phyloP scores from a whole-genome alignment of 2,329 filamentous ascomycete genomes.

The Penicillium thymicola region DNA sequence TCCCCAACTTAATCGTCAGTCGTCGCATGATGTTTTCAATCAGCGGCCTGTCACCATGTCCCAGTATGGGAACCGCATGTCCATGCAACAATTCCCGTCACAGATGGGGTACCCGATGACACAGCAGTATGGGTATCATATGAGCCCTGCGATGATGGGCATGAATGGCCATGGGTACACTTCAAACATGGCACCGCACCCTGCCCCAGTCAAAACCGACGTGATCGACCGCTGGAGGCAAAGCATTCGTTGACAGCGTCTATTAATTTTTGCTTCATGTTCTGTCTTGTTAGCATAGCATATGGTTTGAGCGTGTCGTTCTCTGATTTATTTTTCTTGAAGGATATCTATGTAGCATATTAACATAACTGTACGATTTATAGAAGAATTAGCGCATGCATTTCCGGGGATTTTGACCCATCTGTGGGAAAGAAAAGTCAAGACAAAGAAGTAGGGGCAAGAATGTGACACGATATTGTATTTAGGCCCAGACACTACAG shows the following conservation, averaged over 20 bases:
- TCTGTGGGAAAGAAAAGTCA: not conserved
- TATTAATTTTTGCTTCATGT: conserved; percentile 3
- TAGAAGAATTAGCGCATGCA: not conserved
- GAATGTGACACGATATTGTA: conserved; percentile 6
- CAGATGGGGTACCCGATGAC: conserved; percentile 21
- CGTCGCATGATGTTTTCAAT: conserved; percentile 23
- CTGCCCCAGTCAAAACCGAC: conserved; percentile 51
- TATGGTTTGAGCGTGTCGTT: conserved; percentile 14
- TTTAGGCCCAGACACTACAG: not conserved
- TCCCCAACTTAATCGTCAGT: conserved; percentile 29
- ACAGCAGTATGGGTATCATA: conserved; percentile 27
- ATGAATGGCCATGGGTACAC: conserved; percentile 29
- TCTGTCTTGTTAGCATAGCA: conserved; percentile 13
- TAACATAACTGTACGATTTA: conserved; percentile 20
- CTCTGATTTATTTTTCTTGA: not conserved
- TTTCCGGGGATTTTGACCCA: not conserved
- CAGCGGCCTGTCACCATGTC: conserved; percentile 15
- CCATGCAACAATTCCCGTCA: conserved; percentile 30
- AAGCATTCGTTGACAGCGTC: conserved; percentile 30
- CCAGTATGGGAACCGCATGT: conserved; percentile 28
- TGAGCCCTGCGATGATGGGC: conserved; percentile 27
- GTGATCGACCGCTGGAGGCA: conserved; percentile 61
- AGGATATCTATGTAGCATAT: conserved; percentile 22
- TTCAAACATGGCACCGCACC: conserved; percentile 30
- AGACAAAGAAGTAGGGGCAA: not conserved